Evolutionary conservation across 2,329 filamentous ascomycete species (phyloP).

Genomic region (Penicillium concentricum): DNA sequence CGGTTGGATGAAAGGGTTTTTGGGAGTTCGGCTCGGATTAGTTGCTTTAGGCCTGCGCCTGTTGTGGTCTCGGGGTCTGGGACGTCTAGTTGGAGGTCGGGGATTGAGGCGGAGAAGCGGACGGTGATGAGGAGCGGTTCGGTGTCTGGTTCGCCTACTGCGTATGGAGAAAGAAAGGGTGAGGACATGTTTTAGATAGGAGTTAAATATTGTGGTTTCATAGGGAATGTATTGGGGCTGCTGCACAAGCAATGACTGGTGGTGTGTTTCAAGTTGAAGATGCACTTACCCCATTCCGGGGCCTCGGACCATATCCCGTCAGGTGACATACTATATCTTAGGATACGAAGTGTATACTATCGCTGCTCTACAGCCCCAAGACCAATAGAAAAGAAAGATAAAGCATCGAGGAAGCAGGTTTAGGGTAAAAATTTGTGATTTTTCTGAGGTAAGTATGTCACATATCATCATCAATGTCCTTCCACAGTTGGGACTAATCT

Average conservation of each 20-base stretch:
- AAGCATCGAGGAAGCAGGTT: not conserved
- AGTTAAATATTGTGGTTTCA: not conserved
- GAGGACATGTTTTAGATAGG: slow-evolving; percentile 19
- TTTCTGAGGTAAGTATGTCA: not conserved
- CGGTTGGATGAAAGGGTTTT: slow-evolving; percentile 63
- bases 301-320: slow-evolving; percentile 2
- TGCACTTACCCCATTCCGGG: slow-evolving; percentile 5
- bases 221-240: not conserved
- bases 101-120: slow-evolving; percentile 82
- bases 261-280: not conserved
- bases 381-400: not conserved
- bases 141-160: slow-evolving; percentile 2
- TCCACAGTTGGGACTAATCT: slow-evolving; percentile 13
- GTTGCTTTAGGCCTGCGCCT: slow-evolving; percentile 74
- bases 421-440: not conserved
- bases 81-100: slow-evolving; percentile 79
- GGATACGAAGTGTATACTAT: not conserved
- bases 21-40: slow-evolving; percentile 72
- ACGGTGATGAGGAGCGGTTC: slow-evolving; percentile 70
- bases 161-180: slow-evolving; percentile 14
- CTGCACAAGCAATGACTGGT: not conserved
- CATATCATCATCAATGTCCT: slow-evolving; percentile 14
- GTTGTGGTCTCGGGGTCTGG: slow-evolving; percentile 66
- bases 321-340: not conserved
- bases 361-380: not conserved